phyloP scores from a whole-genome alignment of 2,329 filamentous ascomycete species.

The Ophiosphaerella narmari region DNA sequence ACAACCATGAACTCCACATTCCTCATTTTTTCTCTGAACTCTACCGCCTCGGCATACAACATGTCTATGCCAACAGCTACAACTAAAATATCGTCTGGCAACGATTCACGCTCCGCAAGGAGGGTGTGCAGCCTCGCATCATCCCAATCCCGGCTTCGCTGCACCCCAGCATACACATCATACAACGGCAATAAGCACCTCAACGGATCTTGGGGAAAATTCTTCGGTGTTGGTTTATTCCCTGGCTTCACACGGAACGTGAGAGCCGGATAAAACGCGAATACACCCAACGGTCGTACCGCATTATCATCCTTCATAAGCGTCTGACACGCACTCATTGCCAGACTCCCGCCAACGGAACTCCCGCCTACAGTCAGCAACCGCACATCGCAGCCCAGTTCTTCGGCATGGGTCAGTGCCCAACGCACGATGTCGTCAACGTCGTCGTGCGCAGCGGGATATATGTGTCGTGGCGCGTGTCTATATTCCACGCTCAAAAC shows the following conservation, averaged over 20 bases:
- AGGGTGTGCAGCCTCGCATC: constrained; percentile 48
- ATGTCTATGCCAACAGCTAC: constrained; percentile 51
- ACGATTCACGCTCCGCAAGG: constrained; percentile 37
- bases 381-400: constrained; percentile 46
- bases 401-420: constrained; percentile 45
- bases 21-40: constrained; percentile 36
- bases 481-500: constrained; percentile 49
- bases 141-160: constrained; percentile 27
- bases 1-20: constrained; percentile 30
- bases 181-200: constrained; percentile 49
- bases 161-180: constrained; percentile 50
- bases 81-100: constrained; percentile 50
- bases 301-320: neutral
- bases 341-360: constrained; percentile 53
- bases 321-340: constrained; percentile 36
- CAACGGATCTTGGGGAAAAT: constrained; percentile 48
- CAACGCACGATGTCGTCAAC: constrained; percentile 51
- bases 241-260: constrained; percentile 37
- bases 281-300: constrained; percentile 27
- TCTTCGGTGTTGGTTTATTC: constrained; percentile 47
- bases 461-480: constrained; percentile 48
- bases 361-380: constrained; percentile 52
- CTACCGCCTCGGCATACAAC: constrained; percentile 48
- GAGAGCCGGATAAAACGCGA: constrained; percentile 48
- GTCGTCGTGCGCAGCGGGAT: constrained; percentile 51